Conservation (phyloP, 2,329 filamentous ascomycete genomes). For the Apiospora marii region DNA sequence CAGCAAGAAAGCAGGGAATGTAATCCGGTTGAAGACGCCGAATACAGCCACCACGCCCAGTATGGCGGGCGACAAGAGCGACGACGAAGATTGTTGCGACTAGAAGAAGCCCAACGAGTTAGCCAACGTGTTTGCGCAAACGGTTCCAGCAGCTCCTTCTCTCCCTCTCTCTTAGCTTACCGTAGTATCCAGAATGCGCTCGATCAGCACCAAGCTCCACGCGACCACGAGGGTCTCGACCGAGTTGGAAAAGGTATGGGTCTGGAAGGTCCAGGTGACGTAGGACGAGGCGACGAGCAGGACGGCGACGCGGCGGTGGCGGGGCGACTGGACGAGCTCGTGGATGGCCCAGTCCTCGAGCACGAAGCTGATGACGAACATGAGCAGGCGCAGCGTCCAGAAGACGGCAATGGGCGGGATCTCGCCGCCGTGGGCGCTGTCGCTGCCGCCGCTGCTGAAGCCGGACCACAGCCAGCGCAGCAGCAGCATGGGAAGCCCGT, state of each 20-base stretch:
- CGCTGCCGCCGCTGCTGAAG: conserved; percentile 69
- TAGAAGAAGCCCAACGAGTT: background rate
- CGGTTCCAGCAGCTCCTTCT: background rate
- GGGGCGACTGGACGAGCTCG: conserved; percentile 82
- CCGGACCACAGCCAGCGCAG: conserved; percentile 93
- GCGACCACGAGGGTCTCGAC: conserved; percentile 91
- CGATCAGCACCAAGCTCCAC: conserved; percentile 92
- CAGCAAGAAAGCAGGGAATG: conserved; percentile 91
- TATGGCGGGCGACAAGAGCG: conserved; percentile 76
- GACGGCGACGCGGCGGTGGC: conserved; percentile 75
- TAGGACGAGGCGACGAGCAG: conserved; percentile 93
- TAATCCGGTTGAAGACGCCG: conserved; percentile 95
- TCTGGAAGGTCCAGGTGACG: conserved; percentile 98
- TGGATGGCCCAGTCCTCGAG: conserved; percentile 97
- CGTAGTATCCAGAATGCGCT: conserved; percentile 81
- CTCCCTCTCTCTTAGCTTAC: conserved; percentile 55
- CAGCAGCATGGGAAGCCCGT: conserved; percentile 91
- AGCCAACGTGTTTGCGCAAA: background rate
- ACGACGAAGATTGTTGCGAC: conserved; percentile 74
- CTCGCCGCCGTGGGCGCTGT: conserved; percentile 69
- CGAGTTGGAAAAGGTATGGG: conserved; percentile 97
- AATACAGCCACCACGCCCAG: conserved; percentile 84
- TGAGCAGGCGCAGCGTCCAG: conserved; percentile 85
- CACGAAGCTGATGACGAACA: conserved; percentile 96
- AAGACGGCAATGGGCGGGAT: conserved; percentile 88